Conservation (phyloP, 139 green algal genomes). For the Micractinium conductrix region DNA sequence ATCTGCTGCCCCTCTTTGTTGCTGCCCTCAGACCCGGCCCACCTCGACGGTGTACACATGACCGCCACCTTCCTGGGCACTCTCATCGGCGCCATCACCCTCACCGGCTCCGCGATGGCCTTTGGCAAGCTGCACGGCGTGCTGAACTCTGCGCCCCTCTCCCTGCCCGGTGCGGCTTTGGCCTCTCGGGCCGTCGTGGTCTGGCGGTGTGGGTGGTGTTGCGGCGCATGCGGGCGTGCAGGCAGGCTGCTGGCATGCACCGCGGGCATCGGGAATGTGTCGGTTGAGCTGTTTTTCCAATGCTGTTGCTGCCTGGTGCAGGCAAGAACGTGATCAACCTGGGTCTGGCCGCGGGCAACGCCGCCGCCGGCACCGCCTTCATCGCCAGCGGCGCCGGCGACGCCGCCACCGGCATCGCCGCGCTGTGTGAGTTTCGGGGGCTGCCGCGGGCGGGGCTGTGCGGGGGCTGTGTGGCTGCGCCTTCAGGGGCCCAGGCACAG, state of each 20-base stretch:
- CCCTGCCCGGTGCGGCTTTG: slow-evolving; percentile 54
- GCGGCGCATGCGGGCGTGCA: too few relatives aligned
- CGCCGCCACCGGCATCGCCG: slow-evolving; percentile 50
- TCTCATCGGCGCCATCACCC: slow-evolving; percentile 87
- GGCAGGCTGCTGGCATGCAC: too few relatives aligned
- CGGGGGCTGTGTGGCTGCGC: too few relatives aligned
- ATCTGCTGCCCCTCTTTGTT: background rate
- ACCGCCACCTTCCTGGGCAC: slow-evolving; percentile 78
- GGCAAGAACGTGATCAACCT: slow-evolving; percentile 85
- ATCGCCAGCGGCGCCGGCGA: slow-evolving; percentile 57
- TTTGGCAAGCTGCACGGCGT: slow-evolving; percentile 93
- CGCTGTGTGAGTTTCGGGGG: slow-evolving; percentile 49
- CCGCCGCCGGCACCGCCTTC: slow-evolving; percentile 61
- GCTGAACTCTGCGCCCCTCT: slow-evolving; percentile 66
- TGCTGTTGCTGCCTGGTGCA: background rate
- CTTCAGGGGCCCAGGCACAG: too few relatives aligned
- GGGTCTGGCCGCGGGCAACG: slow-evolving; percentile 53
- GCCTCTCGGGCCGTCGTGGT: background rate
- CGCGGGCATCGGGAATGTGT: too few relatives aligned
- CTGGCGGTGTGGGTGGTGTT: too few relatives aligned
- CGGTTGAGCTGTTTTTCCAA: background rate
- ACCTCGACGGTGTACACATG: slow-evolving; percentile 64
- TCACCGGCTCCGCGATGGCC: slow-evolving; percentile 83
- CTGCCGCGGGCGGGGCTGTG: background rate
- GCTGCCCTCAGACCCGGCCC: slow-evolving; percentile 40